These are phyloP conservation scores for Fusarium guadeloupense DNA, from an alignment of 2,329 filamentous ascomycete species.

Conservation along the genomic window DNA sequence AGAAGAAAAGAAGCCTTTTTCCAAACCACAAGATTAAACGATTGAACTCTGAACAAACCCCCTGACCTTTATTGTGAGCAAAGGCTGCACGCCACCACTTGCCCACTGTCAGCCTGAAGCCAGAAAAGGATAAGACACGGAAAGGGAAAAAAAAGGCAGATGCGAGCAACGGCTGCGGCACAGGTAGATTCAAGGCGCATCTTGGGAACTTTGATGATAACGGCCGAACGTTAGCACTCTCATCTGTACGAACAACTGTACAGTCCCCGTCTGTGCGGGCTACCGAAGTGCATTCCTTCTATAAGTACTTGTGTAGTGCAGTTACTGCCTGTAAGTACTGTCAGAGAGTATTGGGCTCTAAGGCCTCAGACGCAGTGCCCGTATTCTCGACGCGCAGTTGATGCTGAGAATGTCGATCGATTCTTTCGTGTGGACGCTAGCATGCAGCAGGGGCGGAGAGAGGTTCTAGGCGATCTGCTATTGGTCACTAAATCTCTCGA, in stretches of 20 bases:
- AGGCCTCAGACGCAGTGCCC: neutral
- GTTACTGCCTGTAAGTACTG: neutral
- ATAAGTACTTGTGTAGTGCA: neutral
- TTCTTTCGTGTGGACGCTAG: constrained; percentile 38
- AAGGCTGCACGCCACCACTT: constrained; percentile 17
- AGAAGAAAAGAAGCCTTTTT: too few species aligned
- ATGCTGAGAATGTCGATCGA: constrained; percentile 41
- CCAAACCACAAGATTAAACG: neutral
- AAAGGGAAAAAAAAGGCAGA: neutral
- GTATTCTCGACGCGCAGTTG: constrained; percentile 12
- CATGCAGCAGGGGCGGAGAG: constrained; percentile 20
- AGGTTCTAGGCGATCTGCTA: constrained; percentile 2
- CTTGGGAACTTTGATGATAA: neutral
- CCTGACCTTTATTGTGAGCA: neutral
- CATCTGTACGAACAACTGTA: too few species aligned
- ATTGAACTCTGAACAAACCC: neutral
- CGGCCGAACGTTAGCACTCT: too few species aligned
- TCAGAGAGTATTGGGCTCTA: neutral
- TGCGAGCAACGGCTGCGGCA: constrained; percentile 6
- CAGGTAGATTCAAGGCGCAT: neutral
- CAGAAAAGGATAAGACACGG: neutral
- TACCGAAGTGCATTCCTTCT: too few species aligned
- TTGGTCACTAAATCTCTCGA: constrained; percentile 17
- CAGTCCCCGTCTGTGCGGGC: too few species aligned
- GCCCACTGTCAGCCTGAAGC: neutral